A percentile compares a stretch with the other conserved stretches of the same genome.
Evolutionary conservation across 306 rosid genomes (phyloP).

Genomic region (Vigna nakashimae): DNA sequence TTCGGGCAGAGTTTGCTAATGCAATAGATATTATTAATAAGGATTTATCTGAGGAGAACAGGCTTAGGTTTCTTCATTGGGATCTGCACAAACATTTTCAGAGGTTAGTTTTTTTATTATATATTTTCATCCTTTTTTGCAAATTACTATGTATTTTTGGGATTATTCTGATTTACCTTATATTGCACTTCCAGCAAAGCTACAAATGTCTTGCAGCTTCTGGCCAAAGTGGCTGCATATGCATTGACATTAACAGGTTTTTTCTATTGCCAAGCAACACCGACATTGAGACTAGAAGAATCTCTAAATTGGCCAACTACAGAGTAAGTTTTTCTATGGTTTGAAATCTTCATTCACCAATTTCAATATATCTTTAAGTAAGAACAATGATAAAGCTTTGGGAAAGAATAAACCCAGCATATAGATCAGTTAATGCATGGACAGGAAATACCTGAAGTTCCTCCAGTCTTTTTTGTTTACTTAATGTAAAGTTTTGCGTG

Average conservation of each 20-base stretch:
- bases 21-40: constrained; percentile 82
- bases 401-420: constrained; percentile 1
- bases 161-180: constrained; percentile 47
- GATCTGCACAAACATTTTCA: constrained; percentile 82
- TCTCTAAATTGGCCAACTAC: constrained; percentile 50
- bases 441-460: constrained; percentile 21
- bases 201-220: constrained; percentile 73
- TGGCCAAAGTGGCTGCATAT: constrained; percentile 77
- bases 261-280: constrained; percentile 78
- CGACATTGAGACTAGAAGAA: constrained; percentile 59
- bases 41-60: constrained; percentile 64
- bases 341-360: constrained; percentile 24
- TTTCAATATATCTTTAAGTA: background rate
- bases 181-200: constrained; percentile 72
- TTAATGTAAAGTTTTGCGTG: constrained; percentile 43
- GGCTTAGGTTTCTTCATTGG: constrained; percentile 95
- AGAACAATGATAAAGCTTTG: constrained; percentile 22
- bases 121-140: constrained; percentile 12
- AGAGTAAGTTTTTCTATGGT: constrained; percentile 65
- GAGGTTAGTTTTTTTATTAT: constrained; percentile 44
- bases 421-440: constrained; percentile 30
- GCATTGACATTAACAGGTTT: constrained; percentile 79
- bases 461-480: constrained; percentile 28
- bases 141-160: constrained; percentile 9
- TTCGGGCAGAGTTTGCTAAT: constrained; percentile 87